Base-by-base conservation (phyloP, 1,139 yeast genomes). In the Hemisphaericaspora xylanilytica region DNA sequence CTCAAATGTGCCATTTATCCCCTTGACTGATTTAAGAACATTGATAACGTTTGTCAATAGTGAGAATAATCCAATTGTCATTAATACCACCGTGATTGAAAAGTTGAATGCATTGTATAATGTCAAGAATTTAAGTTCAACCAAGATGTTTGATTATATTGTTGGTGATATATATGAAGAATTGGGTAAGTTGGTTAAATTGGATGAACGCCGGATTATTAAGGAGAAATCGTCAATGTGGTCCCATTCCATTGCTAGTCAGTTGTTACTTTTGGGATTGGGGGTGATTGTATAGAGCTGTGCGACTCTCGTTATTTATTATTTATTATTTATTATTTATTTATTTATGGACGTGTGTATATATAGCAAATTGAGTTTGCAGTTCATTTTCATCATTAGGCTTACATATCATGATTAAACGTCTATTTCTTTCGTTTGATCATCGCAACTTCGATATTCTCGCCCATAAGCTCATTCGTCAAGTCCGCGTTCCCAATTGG, bases 201-300 rank as follows among this genome's bases (percentile, higher is more conserved):
- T 71, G 43, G 79, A 66, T 60, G 80, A 64, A 61, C 67, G 64
- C 47, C 55, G 72, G 43, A 67, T 71, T 32, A 62, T 70, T 39
- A 53, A 60, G 41, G 66, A 67, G 47, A 76, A 75, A 63, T 64
- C 77, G 22, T 65, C 65, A 32, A 59, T 67, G 51, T 79, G 85
- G 85, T 78, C 83, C 0, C 80, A 78, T 44, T 72, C 81, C 3
- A 56, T 79, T 32, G 81, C 83, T 6, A 75, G 83, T 37, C 85
- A 79, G 50, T 56, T 80, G 37, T 57, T 79, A 33, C 61, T 80
- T 32, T 65, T 79, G 36, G 85, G 85, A 1, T 62, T 79, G 36
- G 84, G 84, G 9, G 83, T 77, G 1, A 68, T 78, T 56, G 83
- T 76, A 7, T 77, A 41, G 33, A 30, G 28, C 26, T 18, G 21